A percentile compares a stretch with the other conserved stretches of the same genome.
phyloP scores from a whole-genome alignment of 305 asterid species.

The Andrographis paniculata region DNA sequence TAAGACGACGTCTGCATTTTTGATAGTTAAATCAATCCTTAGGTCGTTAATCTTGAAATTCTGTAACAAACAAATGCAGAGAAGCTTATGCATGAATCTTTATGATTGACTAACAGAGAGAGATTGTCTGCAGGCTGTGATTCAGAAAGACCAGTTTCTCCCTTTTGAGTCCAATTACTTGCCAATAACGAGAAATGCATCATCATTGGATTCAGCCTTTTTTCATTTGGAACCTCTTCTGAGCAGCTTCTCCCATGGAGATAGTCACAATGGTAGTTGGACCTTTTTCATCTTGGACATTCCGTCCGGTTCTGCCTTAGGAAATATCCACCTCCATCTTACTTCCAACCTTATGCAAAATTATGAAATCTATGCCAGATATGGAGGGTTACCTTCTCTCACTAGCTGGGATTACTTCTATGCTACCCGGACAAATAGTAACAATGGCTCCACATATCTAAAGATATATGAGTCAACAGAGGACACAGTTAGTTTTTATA shows the following conservation, averaged over 20 bases:
- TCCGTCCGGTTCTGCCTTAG: constrained; percentile 79
- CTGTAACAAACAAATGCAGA: too few species aligned
- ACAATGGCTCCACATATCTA: constrained; percentile 85
- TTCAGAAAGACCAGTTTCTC: constrained; percentile 42
- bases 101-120: constrained; percentile 19
- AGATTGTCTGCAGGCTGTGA: constrained; percentile 58
- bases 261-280: constrained; percentile 39
- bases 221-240: constrained; percentile 78
- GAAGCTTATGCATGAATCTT: too few species aligned
- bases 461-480: constrained; percentile 65
- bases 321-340: constrained; percentile 61
- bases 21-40: too few species aligned
- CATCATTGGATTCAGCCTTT: constrained; percentile 40
- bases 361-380: constrained; percentile 70
- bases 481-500: constrained; percentile 52
- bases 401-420: constrained; percentile 74
- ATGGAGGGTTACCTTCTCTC: constrained; percentile 84
- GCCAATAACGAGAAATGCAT: constrained; percentile 42
- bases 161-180: constrained; percentile 79
- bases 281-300: constrained; percentile 73
- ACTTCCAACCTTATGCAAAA: constrained; percentile 41
- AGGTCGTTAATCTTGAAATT: too few species aligned
- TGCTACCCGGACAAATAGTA: constrained; percentile 59
- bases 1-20: background rate
- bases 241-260: constrained; percentile 49